Percentiles rank a stretch among this genome's conserved stretches.
Conservation (phyloP, 106 monocot species). For the Apostasia shenzhenica region DNA sequence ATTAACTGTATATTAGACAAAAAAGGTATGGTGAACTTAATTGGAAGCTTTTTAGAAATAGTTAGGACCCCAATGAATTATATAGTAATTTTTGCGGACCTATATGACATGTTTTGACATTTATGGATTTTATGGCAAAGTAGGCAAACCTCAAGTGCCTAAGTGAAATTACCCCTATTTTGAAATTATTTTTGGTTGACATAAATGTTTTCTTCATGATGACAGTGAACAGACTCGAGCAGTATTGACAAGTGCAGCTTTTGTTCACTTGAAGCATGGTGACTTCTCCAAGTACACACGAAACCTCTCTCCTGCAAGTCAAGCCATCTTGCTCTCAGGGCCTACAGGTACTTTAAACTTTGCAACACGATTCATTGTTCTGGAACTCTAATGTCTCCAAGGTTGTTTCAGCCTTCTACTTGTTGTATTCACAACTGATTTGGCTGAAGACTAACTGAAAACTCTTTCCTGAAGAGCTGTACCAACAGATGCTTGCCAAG, state of each 20-base stretch:
- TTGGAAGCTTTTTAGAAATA: no score
- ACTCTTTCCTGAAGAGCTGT: constrained; percentile 37
- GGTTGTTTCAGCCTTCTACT: not conserved
- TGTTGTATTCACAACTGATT: not conserved
- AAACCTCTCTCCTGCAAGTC: constrained; percentile 74
- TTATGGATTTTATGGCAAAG: no score
- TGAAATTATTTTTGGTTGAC: no score
- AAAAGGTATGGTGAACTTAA: no score
- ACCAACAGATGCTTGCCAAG: constrained; percentile 77
- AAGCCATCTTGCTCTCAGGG: constrained; percentile 57
- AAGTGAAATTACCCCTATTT: no score
- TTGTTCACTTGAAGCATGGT: constrained; percentile 73
- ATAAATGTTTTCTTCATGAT: not conserved
- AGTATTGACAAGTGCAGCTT: constrained; percentile 69
- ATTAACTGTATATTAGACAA: no score
- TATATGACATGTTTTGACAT: no score
- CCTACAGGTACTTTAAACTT: constrained; percentile 41
- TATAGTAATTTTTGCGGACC: no score
- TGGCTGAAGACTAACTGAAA: constrained; percentile 10
- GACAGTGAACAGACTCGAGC: constrained; percentile 57
- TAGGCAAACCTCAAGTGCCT: no score
- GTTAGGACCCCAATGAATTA: no score
- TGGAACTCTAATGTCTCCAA: no score
- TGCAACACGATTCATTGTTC: no score
- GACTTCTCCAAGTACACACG: constrained; percentile 56